Evolutionary conservation across 352 stramenopile species (phyloP), one percentile per base, ranked within the genome.

Genomic region (Ophiocytium majus): DNA sequence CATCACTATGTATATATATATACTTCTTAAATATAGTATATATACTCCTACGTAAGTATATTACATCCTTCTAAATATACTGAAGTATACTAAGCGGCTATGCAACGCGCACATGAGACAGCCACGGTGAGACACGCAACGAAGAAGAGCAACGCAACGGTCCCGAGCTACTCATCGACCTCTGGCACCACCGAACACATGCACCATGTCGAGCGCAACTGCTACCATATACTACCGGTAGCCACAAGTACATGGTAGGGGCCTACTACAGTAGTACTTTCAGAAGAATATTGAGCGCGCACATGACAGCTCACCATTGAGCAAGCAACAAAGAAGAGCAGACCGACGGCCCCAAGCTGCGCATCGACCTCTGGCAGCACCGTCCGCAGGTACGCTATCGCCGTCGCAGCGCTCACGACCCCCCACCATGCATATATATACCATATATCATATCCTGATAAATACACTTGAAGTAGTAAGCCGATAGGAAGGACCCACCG

Each of bases 281-380:
- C 43, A 57, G n/a, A n/a, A n/a, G n/a, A n/a, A 57, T 14, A 14
- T 57, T 14, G 14, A 57, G 43, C 14, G 43, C 14, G 43, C 5
- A 5, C 43, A 57, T 14, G 43, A 95, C 91, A 82, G 92, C 96
- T 82, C 23, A 76, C 71, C 82, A 86, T 82, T 37, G 97, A 91
- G 63, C 96, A 32, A 37, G 94, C 93, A 84, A 97, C 97, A 85
- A 97, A 93, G 63, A 95, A 93, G 31, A 97, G 91, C 49, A 97
- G 81, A 0, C 78, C 28, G 43, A 92, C 89, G 57, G 86, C 92
- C 75, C 85, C 85, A 23, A 57, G 50, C 57, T 93, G 87, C 14
- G 92, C 83, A 9, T 92, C 89, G 17, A 94, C 90, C 0, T 89
- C 87, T 33, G 83, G 85, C 10, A 94, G 76, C 50, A 95, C 84